phyloP scores from a whole-genome alignment of 345 rosid species.

The Dovyalis caffra region DNA sequence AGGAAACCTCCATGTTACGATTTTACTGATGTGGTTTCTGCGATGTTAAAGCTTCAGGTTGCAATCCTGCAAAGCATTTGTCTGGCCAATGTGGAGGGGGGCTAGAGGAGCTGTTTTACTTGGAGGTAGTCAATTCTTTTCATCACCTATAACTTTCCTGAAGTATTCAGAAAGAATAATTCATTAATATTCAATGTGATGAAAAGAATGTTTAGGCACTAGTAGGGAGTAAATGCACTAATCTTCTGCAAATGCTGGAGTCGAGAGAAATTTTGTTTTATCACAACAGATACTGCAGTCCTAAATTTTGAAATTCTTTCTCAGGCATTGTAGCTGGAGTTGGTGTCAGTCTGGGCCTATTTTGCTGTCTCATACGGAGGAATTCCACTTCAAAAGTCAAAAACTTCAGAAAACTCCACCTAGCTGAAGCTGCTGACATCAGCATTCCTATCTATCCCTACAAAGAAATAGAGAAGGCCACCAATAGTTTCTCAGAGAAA shows the following conservation, averaged over 20 bases:
- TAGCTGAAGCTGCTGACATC: constrained; percentile 39
- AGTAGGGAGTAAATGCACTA: background rate
- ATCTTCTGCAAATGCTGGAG: background rate
- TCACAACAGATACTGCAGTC: background rate
- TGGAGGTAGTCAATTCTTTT: constrained; percentile 41
- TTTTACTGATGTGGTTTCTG: background rate
- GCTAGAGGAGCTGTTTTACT: constrained; percentile 29
- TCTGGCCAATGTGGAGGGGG: constrained; percentile 53
- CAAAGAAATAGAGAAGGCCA: constrained; percentile 78
- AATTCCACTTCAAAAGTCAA: constrained; percentile 23
- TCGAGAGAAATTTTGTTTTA: too few relatives aligned
- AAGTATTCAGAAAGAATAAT: background rate
- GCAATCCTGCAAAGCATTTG: constrained; percentile 38
- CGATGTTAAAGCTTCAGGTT: constrained; percentile 25
- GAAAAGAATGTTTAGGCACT: background rate
- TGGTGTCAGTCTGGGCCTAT: constrained; percentile 30
- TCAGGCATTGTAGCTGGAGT: constrained; percentile 49
- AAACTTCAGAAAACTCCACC: constrained; percentile 23
- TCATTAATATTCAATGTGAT: background rate
- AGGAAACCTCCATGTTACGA: background rate
- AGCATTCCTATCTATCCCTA: constrained; percentile 65
- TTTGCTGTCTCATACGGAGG: constrained; percentile 36
- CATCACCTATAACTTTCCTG: background rate
- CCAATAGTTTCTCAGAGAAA: constrained; percentile 59
- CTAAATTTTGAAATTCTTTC: background rate